These are phyloP conservation scores for Apiospora marii DNA, from an alignment of 2,329 filamentous ascomycete species.

Conservation along the genomic window DNA sequence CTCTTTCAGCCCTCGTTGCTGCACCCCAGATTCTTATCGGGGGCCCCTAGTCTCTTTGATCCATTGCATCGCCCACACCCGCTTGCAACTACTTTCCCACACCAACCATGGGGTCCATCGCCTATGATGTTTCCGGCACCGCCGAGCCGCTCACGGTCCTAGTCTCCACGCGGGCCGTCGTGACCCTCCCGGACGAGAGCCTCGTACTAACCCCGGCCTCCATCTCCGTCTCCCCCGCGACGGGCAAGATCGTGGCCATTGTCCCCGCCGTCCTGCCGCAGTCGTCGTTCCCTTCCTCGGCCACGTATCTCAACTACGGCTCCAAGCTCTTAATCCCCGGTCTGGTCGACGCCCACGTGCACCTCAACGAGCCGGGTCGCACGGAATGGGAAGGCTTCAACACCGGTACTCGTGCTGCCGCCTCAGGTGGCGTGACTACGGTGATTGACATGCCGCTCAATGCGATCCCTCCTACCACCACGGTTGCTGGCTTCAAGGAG, in stretches of 20 bases:
- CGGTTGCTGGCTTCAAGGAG: slow-evolving; percentile 79
- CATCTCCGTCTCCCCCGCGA: slow-evolving; percentile 76
- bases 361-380: slow-evolving; percentile 94
- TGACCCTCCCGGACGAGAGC: slow-evolving; percentile 72
- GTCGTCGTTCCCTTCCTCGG: slow-evolving; percentile 75
- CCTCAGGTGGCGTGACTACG: slow-evolving; percentile 94
- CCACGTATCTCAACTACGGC: slow-evolving; percentile 83
- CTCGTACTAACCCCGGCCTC: slow-evolving; percentile 80
- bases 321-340: slow-evolving; percentile 87
- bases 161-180: slow-evolving; percentile 82
- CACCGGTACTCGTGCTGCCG: slow-evolving; percentile 91
- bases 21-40: slow-evolving; percentile 17
- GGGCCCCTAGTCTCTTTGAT: background rate
- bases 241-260: slow-evolving; percentile 85
- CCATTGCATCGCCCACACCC: background rate
- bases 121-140: background rate
- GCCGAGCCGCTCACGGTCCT: slow-evolving; percentile 70
- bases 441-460: slow-evolving; percentile 98
- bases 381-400: slow-evolving; percentile 99
- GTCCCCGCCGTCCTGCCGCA: slow-evolving; percentile 76
- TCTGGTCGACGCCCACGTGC: slow-evolving; percentile 95
- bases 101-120: slow-evolving; percentile 8
- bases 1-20: background rate
- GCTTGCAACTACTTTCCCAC: background rate
- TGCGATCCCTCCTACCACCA: slow-evolving; percentile 95